Evolutionary conservation across 495 filamentous ascomycete genomes (phyloP), one percentile per base, ranked within the genome.

Genomic region (Aspergillus conjunctus): DNA sequence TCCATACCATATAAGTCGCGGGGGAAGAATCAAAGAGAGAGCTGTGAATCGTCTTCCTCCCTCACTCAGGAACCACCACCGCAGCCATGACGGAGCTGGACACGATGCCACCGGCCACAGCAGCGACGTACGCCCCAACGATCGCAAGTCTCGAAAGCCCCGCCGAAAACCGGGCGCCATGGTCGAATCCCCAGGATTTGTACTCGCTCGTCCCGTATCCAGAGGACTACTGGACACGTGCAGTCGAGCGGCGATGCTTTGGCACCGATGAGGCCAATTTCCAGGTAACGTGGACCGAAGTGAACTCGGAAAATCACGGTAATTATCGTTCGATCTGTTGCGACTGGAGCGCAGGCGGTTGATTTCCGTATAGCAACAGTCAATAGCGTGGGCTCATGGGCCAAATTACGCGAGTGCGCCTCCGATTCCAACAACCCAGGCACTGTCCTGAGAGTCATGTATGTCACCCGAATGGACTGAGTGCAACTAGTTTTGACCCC

Each of bases 381-480:
- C 26, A 41, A 39, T 6, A 15, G 12, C 3, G n/a, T 60, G 14
- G 45, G 21, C 14, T 49, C 58, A 15, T 43, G 32, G 30, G 51
- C 22, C 0, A 51, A 60, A 32, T 44, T 60, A 15, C 58, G 43
- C 14, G 32, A 7, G 0, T 50, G 49, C 34, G 37, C 31, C n/a
- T 45, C 31, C 1, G 43, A 41, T 41, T 44, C 26, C 18, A 20
- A 31, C n/a, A 17, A 4, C 0, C 51, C 52, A 20, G 18, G 12
- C 7, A 39, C 26, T 49, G 60, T 51, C 10, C 65, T 71, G 41
- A 69, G 72, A 39, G 60, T 69, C 22, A 63, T 77, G 74, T 77
- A 54, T 41, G 74, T 14, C 11, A 6, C 26, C 5, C 26, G 26
- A 26, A 26, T 26, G 2, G 2, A 26, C 2, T 5, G 2, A 12